Evolutionary conservation across 75 land plant species (phyloP).

Genomic region (Pinus taeda): DNA sequence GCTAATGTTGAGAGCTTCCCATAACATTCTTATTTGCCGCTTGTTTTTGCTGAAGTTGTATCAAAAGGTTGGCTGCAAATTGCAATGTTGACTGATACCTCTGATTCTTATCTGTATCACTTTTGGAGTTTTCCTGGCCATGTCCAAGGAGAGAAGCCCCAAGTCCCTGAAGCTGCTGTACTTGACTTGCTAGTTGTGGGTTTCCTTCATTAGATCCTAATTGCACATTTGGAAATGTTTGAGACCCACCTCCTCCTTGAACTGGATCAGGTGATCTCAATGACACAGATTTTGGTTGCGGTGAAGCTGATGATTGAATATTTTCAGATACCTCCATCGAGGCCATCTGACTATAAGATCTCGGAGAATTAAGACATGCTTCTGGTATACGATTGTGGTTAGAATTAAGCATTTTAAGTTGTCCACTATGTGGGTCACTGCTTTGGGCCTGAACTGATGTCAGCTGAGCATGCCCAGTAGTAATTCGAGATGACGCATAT

Average conservation of each 20-base stretch:
- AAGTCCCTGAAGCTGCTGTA: slow-evolving; percentile 30
- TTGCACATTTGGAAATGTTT: slow-evolving; percentile 24
- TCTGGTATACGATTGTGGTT: slow-evolving; percentile 25
- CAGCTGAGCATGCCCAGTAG: slow-evolving; percentile 11
- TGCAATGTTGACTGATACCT: slow-evolving; percentile 67
- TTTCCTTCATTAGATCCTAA: slow-evolving; percentile 19
- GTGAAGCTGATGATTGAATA: slow-evolving; percentile 16
- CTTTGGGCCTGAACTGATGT: not conserved
- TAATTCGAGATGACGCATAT: not conserved
- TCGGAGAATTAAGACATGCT: slow-evolving; percentile 14
- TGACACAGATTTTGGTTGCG: slow-evolving; percentile 15
- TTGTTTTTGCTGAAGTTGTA: slow-evolving; percentile 67
- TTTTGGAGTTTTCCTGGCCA: slow-evolving; percentile 33
- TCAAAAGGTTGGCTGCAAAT: slow-evolving; percentile 74
- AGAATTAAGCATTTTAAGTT: slow-evolving; percentile 4
- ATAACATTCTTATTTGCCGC: slow-evolving; percentile 2
- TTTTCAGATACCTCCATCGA: slow-evolving; percentile 18
- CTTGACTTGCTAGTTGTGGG: slow-evolving; percentile 41
- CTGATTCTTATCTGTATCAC: slow-evolving; percentile 52
- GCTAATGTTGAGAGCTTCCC: slow-evolving; percentile 1
- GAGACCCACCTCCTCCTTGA: slow-evolving; percentile 29
- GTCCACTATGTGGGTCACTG: slow-evolving; percentile 22
- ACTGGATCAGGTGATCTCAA: slow-evolving; percentile 10
- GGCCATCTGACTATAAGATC: slow-evolving; percentile 16
- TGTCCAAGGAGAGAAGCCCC: slow-evolving; percentile 36